A percentile compares a stretch with the other conserved stretches of the same genome.
Evolutionary conservation across 1,139 yeast species (phyloP).

Genomic region (Pneumocystis canis): DNA sequence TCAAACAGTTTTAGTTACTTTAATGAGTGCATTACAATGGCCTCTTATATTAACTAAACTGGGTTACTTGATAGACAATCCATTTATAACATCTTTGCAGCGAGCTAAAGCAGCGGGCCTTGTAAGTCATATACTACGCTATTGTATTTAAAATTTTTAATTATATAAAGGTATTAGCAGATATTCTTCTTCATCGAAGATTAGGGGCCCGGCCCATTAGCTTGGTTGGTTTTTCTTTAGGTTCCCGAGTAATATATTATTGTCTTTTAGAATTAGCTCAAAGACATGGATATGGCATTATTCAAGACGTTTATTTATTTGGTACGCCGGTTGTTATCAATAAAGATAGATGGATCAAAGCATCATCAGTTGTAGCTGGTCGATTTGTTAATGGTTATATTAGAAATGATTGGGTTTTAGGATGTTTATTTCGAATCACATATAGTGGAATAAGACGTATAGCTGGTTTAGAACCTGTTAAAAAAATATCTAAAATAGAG

Average conservation of each 20-base stretch:
- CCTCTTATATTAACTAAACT: constrained; percentile 86
- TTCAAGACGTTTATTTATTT: constrained; percentile 75
- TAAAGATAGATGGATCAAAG: constrained; percentile 61
- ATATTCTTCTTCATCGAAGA: constrained; percentile 71
- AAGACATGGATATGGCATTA: constrained; percentile 71
- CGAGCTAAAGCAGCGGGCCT: constrained; percentile 93
- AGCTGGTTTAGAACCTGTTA: constrained; percentile 75
- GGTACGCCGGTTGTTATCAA: constrained; percentile 83
- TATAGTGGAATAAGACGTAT: constrained; percentile 85
- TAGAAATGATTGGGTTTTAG: constrained; percentile 88
- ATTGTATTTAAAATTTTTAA: not conserved
- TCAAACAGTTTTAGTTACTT: constrained; percentile 75
- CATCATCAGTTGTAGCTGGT: constrained; percentile 81
- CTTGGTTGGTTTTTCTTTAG: constrained; percentile 82
- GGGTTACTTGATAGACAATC: constrained; percentile 83
- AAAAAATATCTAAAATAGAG: constrained; percentile 48
- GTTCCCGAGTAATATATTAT: constrained; percentile 83
- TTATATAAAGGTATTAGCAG: constrained; percentile 59
- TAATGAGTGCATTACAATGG: constrained; percentile 88
- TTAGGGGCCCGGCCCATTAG: constrained; percentile 89
- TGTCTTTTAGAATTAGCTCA: constrained; percentile 78
- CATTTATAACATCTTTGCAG: constrained; percentile 94
- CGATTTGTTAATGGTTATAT: constrained; percentile 82
- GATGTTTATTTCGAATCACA: constrained; percentile 88
- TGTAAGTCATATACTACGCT: constrained; percentile 1